Percentiles rank a stretch among this genome's conserved stretches.
Conservation (phyloP, 2,329 filamentous ascomycete species). For the Trichoderma afroharzianum region DNA sequence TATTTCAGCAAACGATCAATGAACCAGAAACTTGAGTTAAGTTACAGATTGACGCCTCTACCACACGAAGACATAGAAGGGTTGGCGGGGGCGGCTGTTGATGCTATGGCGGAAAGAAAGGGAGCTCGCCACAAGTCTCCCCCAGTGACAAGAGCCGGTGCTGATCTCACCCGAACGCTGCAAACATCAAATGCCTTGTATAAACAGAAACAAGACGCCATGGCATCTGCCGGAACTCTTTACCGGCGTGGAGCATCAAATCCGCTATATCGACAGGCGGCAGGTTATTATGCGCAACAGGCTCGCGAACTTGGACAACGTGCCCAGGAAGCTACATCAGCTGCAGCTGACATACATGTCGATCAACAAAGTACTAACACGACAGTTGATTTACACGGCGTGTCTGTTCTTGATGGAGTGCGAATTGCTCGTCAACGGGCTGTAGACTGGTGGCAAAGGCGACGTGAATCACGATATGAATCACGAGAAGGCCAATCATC, state of each 20-base stretch:
- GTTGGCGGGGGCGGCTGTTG: background rate
- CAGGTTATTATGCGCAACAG: slow-evolving; percentile 70
- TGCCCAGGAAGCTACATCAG: slow-evolving; percentile 57
- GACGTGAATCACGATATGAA: slow-evolving; percentile 64
- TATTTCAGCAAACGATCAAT: slow-evolving; percentile 40
- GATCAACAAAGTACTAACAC: slow-evolving; percentile 58
- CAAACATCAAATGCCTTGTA: slow-evolving; percentile 28
- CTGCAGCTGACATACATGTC: slow-evolving; percentile 68
- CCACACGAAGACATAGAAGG: slow-evolving; percentile 22
- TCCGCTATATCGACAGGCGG: slow-evolving; percentile 69
- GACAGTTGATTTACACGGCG: slow-evolving; percentile 76
- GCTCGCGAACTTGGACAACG: slow-evolving; percentile 60
- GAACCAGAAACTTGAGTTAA: slow-evolving; percentile 35
- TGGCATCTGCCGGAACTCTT: slow-evolving; percentile 39
- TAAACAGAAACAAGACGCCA: slow-evolving; percentile 32
- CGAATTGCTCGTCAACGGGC: slow-evolving; percentile 69
- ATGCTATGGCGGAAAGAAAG: background rate
- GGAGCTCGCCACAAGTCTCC: background rate
- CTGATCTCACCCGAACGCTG: slow-evolving; percentile 28
- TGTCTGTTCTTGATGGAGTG: slow-evolving; percentile 75
- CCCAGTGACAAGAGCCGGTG: background rate
- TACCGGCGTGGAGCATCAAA: slow-evolving; percentile 59
- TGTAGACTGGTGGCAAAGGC: slow-evolving; percentile 69
- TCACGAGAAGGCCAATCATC: slow-evolving; percentile 48
- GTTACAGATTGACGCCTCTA: slow-evolving; percentile 38